phyloP scores from a whole-genome alignment of 352 stramenopile species.

The Globisporangium spinosum region DNA sequence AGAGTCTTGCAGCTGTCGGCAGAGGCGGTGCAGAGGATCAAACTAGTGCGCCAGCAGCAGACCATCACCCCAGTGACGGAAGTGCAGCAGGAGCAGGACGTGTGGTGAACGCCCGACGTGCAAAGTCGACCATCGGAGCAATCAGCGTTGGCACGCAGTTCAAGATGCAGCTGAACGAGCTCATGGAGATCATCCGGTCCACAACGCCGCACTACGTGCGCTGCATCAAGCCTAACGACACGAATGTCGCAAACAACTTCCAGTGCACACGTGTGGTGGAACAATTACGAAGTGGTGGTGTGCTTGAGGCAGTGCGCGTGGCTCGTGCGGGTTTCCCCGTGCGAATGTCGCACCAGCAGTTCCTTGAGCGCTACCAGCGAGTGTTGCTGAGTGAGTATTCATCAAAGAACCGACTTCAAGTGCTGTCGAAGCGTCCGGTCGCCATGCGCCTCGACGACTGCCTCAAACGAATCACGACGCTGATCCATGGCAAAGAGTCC shows the following conservation, averaged over 20 bases:
- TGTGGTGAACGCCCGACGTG: slow-evolving; percentile 20
- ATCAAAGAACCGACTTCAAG: background rate
- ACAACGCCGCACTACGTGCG: slow-evolving; percentile 97
- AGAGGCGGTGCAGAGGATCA: background rate
- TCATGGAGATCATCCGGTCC: slow-evolving; percentile 91
- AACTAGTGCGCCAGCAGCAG: background rate
- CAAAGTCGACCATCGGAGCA: slow-evolving; percentile 60
- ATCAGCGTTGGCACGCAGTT: slow-evolving; percentile 90
- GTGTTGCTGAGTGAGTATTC: slow-evolving; percentile 31
- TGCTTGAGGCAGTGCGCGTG: slow-evolving; percentile 87
- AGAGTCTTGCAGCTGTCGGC: slow-evolving; percentile 35
- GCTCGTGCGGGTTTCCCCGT: slow-evolving; percentile 81
- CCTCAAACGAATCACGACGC: slow-evolving; percentile 24
- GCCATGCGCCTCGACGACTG: slow-evolving; percentile 24
- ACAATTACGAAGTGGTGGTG: slow-evolving; percentile 81
- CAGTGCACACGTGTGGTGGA: slow-evolving; percentile 65
- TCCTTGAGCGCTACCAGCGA: slow-evolving; percentile 65
- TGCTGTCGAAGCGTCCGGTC: slow-evolving; percentile 13
- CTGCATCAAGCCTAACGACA: slow-evolving; percentile 98
- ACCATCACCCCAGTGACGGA: background rate
- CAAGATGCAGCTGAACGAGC: slow-evolving; percentile 91
- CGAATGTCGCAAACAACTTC: slow-evolving; percentile 72
- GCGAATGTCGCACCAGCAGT: slow-evolving; percentile 74
- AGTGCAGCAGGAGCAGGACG: background rate
- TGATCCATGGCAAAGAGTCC: slow-evolving; percentile 26